These are phyloP conservation scores for Saccharomycopsis sp. DNA, from an alignment of 805 yeast genomes.

Conservation along the genomic window DNA sequence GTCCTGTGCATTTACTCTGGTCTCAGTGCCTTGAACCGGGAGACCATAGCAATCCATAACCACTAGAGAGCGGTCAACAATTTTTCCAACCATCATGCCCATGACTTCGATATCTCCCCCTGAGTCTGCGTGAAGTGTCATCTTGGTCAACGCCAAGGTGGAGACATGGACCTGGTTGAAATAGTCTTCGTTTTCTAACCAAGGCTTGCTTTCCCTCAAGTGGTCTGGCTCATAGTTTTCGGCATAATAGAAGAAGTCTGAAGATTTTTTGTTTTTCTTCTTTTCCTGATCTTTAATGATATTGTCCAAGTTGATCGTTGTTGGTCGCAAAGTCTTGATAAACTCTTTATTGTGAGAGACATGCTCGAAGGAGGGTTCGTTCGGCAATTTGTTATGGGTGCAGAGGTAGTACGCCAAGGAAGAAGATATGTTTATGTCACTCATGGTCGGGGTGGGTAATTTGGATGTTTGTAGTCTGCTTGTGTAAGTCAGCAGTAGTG, in stretches of 20 bases:
- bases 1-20: slow-evolving; percentile 87
- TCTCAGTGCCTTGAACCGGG: slow-evolving; percentile 95
- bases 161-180: slow-evolving; percentile 61
- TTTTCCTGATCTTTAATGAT: neutral
- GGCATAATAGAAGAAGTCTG: neutral
- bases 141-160: slow-evolving; percentile 63
- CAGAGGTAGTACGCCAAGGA: neutral
- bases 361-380: neutral
- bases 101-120: slow-evolving; percentile 89
- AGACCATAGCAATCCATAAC: slow-evolving; percentile 78
- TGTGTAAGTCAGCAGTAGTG: too few relatives aligned
- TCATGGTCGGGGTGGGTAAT: too few relatives aligned
- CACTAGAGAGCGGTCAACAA: slow-evolving; percentile 46
- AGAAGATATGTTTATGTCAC: neutral
- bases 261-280: neutral
- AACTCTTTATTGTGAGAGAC: neutral
- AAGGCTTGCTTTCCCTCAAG: slow-evolving; percentile 34
- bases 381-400: neutral
- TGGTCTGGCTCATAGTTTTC: neutral
- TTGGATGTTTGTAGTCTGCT: too few relatives aligned
- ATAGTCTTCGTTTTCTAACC: slow-evolving; percentile 52
- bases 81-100: slow-evolving; percentile 90
- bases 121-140: slow-evolving; percentile 70
- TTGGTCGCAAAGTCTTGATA: neutral
- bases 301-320: neutral